These are phyloP conservation scores for Volvox carteri DNA, from an alignment of 163 green algal genomes.

Conservation along the genomic window DNA sequence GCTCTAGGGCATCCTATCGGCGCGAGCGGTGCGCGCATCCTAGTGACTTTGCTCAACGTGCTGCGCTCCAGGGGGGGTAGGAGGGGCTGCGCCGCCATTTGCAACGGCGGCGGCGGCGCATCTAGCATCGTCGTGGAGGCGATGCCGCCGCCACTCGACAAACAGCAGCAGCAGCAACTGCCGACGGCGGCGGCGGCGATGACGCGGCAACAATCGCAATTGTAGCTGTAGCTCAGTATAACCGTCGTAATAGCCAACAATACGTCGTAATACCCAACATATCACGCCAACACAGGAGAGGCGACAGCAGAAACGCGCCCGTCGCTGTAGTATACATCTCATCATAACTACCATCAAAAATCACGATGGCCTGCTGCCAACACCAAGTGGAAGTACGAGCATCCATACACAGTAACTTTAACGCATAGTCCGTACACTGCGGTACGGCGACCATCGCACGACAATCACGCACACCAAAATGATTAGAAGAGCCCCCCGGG, in stretches of 20 bases:
- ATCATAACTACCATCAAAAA: neutral
- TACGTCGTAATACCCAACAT: neutral
- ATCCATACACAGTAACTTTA: too few relatives aligned
- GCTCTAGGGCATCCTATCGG: conserved; percentile 94
- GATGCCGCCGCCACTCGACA: neutral
- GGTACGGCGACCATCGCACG: too few relatives aligned
- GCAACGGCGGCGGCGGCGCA: conserved; percentile 95
- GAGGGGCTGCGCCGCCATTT: conserved; percentile 88
- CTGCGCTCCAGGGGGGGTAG: conserved; percentile 67
- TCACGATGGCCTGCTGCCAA: too few relatives aligned
- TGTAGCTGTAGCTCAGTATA: too few relatives aligned
- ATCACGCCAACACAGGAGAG: too few relatives aligned
- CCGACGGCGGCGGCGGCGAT: too few relatives aligned
- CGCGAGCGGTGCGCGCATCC: conserved; percentile 85
- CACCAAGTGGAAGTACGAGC: too few relatives aligned
- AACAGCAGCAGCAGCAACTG: neutral
- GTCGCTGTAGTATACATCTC: too few relatives aligned
- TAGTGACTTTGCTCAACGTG: conserved; percentile 90
- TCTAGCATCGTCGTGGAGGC: conserved; percentile 86
- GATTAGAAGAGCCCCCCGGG: too few relatives aligned
- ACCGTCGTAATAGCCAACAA: neutral
- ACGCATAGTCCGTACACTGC: too few relatives aligned
- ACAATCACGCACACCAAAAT: too few relatives aligned
- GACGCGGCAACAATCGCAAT: conserved; percentile 23
- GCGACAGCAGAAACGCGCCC: too few relatives aligned